Evolutionary conservation across 805 yeast species (phyloP).

Genomic region (Saturnispora bothae): DNA sequence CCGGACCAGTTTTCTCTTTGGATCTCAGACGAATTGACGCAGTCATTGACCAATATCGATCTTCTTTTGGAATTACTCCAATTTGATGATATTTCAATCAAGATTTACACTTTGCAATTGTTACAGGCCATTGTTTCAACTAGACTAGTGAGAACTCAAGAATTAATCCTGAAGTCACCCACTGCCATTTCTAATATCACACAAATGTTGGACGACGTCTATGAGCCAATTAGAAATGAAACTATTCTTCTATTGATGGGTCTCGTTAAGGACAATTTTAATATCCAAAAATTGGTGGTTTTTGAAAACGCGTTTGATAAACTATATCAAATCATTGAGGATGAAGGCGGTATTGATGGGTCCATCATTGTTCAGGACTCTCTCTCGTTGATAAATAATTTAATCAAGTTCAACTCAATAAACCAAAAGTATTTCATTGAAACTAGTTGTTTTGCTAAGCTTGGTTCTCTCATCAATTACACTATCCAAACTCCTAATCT

Average conservation of each 20-base stretch:
- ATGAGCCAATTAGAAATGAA: slow-evolving; percentile 87
- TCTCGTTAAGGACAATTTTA: slow-evolving; percentile 68
- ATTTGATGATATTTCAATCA: slow-evolving; percentile 56
- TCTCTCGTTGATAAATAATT: slow-evolving; percentile 58
- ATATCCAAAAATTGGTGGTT: slow-evolving; percentile 86
- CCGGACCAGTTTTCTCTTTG: slow-evolving; percentile 85
- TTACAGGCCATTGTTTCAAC: slow-evolving; percentile 74
- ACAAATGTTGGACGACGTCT: slow-evolving; percentile 43
- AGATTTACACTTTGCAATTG: slow-evolving; percentile 73
- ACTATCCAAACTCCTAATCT: slow-evolving; percentile 31
- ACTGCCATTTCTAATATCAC: slow-evolving; percentile 74
- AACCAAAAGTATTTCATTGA: slow-evolving; percentile 86
- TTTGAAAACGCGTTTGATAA: slow-evolving; percentile 87
- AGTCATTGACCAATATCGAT: slow-evolving; percentile 39
- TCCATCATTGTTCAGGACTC: slow-evolving; percentile 89
- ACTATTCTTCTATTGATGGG: slow-evolving; percentile 75
- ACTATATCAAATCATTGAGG: slow-evolving; percentile 66
- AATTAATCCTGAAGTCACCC: slow-evolving; percentile 60
- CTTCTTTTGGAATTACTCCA: slow-evolving; percentile 37
- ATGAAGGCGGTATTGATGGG: slow-evolving; percentile 85
- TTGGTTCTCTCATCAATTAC: slow-evolving; percentile 53
- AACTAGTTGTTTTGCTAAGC: slow-evolving; percentile 62
- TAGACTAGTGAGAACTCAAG: slow-evolving; percentile 65
- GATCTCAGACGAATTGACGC: slow-evolving; percentile 90
- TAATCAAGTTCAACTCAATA: slow-evolving; percentile 72